These are phyloP conservation scores for Cucumis cinereus DNA, from an alignment of 306 rosid species.

Conservation along the genomic window DNA sequence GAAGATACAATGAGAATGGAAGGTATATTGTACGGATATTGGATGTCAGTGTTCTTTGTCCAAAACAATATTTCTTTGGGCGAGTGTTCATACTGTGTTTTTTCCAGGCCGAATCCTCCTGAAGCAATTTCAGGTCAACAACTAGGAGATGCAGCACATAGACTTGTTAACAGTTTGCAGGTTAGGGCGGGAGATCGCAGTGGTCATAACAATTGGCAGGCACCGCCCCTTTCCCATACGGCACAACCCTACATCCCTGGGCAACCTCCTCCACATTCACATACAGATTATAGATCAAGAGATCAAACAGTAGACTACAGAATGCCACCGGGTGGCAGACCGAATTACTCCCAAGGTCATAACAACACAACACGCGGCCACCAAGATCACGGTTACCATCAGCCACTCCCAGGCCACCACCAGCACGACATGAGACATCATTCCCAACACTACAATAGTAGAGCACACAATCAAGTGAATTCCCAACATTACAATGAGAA, in stretches of 20 bases:
- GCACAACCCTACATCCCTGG: not conserved
- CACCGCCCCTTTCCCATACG: not conserved
- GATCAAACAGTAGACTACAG: not conserved
- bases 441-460: constrained; percentile 18
- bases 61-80: not conserved
- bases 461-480: constrained; percentile 20
- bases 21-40: not conserved
- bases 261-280: not conserved
- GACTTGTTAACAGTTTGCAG: constrained; percentile 10
- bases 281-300: not conserved
- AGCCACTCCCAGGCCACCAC: constrained; percentile 10
- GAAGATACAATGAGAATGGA: constrained; percentile 26
- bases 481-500: constrained; percentile 20
- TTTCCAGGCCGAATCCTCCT: constrained; percentile 45
- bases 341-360: constrained; percentile 9
- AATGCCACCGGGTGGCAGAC: not conserved
- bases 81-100: constrained; percentile 1
- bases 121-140: constrained; percentile 21
- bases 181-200: not conserved
- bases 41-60: not conserved
- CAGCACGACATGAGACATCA: constrained; percentile 6
- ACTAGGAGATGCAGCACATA: constrained; percentile 9
- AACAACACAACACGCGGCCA: not conserved
- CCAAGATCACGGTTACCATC: not conserved
- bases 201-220: not conserved